Conservation (phyloP, 2,329 filamentous ascomycete species). For the Elsinoe fawcettii region DNA sequence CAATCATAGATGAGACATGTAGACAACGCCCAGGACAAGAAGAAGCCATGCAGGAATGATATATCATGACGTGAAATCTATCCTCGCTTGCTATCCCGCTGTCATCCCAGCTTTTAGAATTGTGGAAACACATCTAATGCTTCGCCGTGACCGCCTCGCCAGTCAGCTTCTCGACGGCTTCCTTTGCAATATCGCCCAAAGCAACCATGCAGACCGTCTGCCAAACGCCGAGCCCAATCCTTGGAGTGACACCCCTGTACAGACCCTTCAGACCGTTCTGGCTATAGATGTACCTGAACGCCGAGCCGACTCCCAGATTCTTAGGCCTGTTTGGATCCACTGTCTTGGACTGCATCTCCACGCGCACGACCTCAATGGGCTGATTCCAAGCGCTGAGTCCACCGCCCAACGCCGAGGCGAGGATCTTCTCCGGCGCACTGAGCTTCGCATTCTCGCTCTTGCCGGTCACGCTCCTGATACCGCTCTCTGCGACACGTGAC, state of each 20-base stretch:
- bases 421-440: slow-evolving; percentile 73
- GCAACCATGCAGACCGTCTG: slow-evolving; percentile 99
- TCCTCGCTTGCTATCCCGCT: background rate
- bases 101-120: background rate
- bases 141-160: slow-evolving; percentile 57
- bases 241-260: slow-evolving; percentile 89
- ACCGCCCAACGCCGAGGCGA: slow-evolving; percentile 79
- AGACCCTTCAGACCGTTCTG: slow-evolving; percentile 84
- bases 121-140: slow-evolving; percentile 42
- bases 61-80: slow-evolving; percentile 10
- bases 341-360: slow-evolving; percentile 99
- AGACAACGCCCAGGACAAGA: background rate
- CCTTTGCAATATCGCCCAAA: slow-evolving; percentile 74
- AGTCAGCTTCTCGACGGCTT: slow-evolving; percentile 57
- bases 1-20: no score
- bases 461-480: slow-evolving; percentile 68
- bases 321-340: slow-evolving; percentile 95
- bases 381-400: slow-evolving; percentile 98
- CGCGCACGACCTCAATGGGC: slow-evolving; percentile 98
- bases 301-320: slow-evolving; percentile 94
- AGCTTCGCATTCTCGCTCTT: slow-evolving; percentile 79
- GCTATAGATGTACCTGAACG: slow-evolving; percentile 76
- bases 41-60: background rate
- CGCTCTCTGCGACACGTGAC: slow-evolving; percentile 80
- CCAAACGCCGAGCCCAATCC: slow-evolving; percentile 94